Conservation (phyloP, 495 filamentous ascomycete genomes). For the Achaetomiella virescens region DNA sequence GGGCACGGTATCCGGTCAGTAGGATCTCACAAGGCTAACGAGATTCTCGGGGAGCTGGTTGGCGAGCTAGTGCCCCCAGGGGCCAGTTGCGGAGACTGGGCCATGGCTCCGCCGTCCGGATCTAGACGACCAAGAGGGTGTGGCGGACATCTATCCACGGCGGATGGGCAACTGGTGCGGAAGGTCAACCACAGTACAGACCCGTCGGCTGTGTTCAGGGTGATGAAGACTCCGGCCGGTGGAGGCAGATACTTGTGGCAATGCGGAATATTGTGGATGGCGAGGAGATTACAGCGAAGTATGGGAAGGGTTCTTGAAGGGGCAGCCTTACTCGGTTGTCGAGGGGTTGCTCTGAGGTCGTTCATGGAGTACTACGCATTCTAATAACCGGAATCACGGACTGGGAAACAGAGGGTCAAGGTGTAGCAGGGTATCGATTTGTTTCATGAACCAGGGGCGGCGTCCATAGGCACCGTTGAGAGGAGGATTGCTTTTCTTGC, state of each 20-base stretch:
- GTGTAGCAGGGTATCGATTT: too few species aligned
- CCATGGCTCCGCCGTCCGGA: conserved; percentile 24
- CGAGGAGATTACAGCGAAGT: conserved; percentile 27
- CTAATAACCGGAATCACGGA: too few species aligned
- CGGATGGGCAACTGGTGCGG: conserved; percentile 29
- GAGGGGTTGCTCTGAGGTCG: conserved; percentile 17
- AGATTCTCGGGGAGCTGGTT: conserved; percentile 25
- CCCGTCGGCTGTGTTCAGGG: conserved; percentile 17
- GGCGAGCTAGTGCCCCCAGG: conserved; percentile 25
- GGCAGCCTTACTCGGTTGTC: conserved; percentile 18
- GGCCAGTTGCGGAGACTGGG: conserved; percentile 16
- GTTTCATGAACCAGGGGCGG: background rate
- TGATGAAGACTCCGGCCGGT: conserved; percentile 23
- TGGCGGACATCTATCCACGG: conserved; percentile 26
- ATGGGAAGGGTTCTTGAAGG: conserved; percentile 19
- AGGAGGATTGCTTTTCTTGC: too few species aligned
- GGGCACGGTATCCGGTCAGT: conserved; percentile 20
- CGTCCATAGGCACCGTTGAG: background rate
- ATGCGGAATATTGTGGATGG: conserved; percentile 19
- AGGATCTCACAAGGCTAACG: conserved; percentile 6
- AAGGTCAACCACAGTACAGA: conserved; percentile 20
- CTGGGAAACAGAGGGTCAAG: too few species aligned
- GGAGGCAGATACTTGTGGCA: conserved; percentile 22
- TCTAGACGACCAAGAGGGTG: conserved; percentile 13
- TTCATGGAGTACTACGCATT: background rate